Evolutionary conservation across 306 rosid species (phyloP).

Genomic region (Senna siamea): DNA sequence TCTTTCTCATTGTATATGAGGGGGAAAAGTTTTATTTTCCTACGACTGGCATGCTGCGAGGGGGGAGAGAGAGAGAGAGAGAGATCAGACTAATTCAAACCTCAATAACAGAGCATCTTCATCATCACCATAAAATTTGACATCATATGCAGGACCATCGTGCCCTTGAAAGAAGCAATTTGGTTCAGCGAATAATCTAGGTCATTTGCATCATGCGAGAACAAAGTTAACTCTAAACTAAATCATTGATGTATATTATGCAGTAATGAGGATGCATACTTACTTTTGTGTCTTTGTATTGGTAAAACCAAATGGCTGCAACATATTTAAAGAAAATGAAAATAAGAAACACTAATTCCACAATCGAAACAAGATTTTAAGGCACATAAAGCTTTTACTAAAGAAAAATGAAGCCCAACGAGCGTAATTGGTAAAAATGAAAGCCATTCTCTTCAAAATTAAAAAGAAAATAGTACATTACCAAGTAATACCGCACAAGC

Average conservation of each 20-base stretch:
- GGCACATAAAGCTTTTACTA: neutral
- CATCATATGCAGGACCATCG: slow-evolving; percentile 84
- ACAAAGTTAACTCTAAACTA: slow-evolving; percentile 32
- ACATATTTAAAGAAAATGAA: slow-evolving; percentile 18
- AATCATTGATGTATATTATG: slow-evolving; percentile 1
- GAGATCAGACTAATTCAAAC: slow-evolving; percentile 45
- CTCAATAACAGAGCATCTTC: slow-evolving; percentile 73
- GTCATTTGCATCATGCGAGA: slow-evolving; percentile 40
- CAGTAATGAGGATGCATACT: slow-evolving; percentile 32
- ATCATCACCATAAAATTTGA: slow-evolving; percentile 70
- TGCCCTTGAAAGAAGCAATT: slow-evolving; percentile 73
- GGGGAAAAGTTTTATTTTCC: neutral
- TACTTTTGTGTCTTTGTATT: slow-evolving; percentile 54
- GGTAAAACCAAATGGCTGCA: slow-evolving; percentile 65
- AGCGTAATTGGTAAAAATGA: neutral
- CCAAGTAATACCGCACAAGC: neutral
- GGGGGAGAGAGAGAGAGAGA: neutral
- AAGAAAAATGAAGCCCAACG: neutral
- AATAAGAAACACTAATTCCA: slow-evolving; percentile 14
- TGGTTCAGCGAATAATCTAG: slow-evolving; percentile 71
- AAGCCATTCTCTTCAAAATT: neutral
- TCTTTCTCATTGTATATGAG: neutral
- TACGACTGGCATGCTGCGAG: neutral
- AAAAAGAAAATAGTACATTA: neutral
- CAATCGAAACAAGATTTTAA: neutral